Percentiles rank a stretch among this genome's conserved stretches.
phyloP scores from a whole-genome alignment of 2,329 filamentous ascomycete genomes.

The Ophiocordyceps polyrhachis-furcata region DNA sequence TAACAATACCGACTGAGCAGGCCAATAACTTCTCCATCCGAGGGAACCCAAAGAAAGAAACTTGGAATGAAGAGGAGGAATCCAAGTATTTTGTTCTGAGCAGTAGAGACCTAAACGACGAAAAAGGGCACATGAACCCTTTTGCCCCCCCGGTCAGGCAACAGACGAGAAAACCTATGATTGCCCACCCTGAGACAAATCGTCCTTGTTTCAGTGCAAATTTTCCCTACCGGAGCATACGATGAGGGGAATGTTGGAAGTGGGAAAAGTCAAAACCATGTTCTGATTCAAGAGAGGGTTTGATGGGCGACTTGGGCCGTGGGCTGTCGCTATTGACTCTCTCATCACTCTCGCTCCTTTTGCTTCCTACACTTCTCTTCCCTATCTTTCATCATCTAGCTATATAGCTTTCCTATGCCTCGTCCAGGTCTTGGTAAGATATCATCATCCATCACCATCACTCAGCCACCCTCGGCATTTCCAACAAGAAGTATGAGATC shows the following conservation, averaged over 20 bases:
- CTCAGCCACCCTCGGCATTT: neutral
- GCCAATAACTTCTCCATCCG: neutral
- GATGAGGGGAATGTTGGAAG: neutral
- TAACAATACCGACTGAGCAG: neutral
- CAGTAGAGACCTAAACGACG: too few relatives aligned
- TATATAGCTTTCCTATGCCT: neutral
- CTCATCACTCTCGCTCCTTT: neutral
- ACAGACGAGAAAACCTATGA: too few relatives aligned
- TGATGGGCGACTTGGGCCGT: neutral
- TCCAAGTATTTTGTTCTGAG: too few relatives aligned
- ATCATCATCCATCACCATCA: neutral
- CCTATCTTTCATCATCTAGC: neutral
- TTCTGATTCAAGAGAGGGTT: neutral
- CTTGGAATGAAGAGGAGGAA: neutral
- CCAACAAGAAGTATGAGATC: neutral
- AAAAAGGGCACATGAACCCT: too few relatives aligned
- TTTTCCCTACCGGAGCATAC: neutral
- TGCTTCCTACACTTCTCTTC: neutral
- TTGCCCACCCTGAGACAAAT: neutral
- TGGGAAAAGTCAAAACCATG: neutral
- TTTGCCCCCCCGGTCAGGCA: too few relatives aligned
- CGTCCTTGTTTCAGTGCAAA: neutral
- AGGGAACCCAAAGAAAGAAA: too few relatives aligned
- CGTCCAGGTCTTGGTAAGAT: neutral
- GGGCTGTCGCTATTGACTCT: neutral